These are phyloP conservation scores for Colletotrichum sp. DNA, from an alignment of 2,329 filamentous ascomycete genomes.

Conservation along the genomic window DNA sequence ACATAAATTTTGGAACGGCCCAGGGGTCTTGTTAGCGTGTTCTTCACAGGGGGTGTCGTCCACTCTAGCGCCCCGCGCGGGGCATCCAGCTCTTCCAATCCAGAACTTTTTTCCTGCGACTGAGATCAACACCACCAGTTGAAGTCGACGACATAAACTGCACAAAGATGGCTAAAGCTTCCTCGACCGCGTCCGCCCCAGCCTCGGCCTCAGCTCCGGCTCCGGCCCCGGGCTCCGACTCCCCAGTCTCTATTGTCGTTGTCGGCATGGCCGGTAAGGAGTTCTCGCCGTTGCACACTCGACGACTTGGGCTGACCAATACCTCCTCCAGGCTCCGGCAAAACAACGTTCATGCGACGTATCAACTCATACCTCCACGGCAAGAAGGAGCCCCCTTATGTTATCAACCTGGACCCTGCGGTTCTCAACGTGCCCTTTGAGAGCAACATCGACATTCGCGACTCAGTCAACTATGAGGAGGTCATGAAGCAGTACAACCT, in stretches of 20 bases:
- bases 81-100: conserved; percentile 19
- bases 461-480: conserved; percentile 99
- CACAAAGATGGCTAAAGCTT: conserved; percentile 20
- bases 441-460: conserved; percentile 97
- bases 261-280: conserved; percentile 89
- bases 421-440: conserved; percentile 94
- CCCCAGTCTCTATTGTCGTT: conserved; percentile 84
- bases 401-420: conserved; percentile 96
- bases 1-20: background rate
- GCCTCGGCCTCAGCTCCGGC: conserved; percentile 23
- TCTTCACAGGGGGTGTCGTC: background rate
- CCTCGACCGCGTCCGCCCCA: conserved; percentile 26
- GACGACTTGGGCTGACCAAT: background rate
- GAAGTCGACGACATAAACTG: background rate
- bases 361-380: conserved; percentile 92
- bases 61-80: conserved; percentile 19
- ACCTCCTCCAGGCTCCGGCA: conserved; percentile 76
- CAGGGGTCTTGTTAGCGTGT: background rate
- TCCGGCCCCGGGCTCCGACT: conserved; percentile 38
- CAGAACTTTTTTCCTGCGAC: conserved; percentile 22
- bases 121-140: background rate
- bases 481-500: conserved; percentile 99
- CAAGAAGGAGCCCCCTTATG: conserved; percentile 83
- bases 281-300: conserved; percentile 23
- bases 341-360: conserved; percentile 99